These are phyloP conservation scores for Sextonia rubra DNA, from an alignment of 164 flowering plant genomes.

Conservation along the genomic window DNA sequence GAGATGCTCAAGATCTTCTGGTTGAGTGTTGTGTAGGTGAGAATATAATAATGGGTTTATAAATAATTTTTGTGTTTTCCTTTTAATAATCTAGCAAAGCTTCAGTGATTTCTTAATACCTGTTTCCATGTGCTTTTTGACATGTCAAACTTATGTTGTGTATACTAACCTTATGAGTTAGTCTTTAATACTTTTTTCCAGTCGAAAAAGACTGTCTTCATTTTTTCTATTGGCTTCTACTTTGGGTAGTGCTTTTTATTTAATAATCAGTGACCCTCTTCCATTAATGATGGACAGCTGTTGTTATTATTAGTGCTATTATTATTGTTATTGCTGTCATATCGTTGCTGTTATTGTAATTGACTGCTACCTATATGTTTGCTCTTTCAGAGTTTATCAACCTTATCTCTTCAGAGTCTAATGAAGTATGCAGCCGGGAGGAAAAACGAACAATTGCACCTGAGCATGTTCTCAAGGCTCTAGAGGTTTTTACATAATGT, in stretches of 20 bases:
- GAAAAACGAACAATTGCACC: conserved; percentile 95
- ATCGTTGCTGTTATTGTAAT: background rate
- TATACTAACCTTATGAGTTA: too few relatives aligned
- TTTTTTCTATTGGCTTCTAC: too few relatives aligned
- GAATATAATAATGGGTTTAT: conserved; percentile 13
- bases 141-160: background rate
- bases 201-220: background rate
- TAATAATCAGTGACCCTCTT: background rate
- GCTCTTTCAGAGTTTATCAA: conserved; percentile 81
- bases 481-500: conserved; percentile 46
- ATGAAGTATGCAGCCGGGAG: conserved; percentile 86
- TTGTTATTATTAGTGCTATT: background rate
- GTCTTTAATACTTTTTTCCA: background rate
- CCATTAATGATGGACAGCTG: background rate
- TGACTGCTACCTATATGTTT: background rate
- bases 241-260: too few relatives aligned
- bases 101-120: background rate
- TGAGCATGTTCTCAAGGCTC: conserved; percentile 95
- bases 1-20: conserved; percentile 96
- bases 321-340: too few relatives aligned
- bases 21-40: conserved; percentile 99
- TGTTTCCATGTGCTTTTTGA: background rate
- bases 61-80: too few relatives aligned
- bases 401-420: conserved; percentile 91
- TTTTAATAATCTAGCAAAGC: background rate